phyloP scores from a whole-genome alignment of 1,284 basidiomycete genomes.

The Polyporus tsugae region DNA sequence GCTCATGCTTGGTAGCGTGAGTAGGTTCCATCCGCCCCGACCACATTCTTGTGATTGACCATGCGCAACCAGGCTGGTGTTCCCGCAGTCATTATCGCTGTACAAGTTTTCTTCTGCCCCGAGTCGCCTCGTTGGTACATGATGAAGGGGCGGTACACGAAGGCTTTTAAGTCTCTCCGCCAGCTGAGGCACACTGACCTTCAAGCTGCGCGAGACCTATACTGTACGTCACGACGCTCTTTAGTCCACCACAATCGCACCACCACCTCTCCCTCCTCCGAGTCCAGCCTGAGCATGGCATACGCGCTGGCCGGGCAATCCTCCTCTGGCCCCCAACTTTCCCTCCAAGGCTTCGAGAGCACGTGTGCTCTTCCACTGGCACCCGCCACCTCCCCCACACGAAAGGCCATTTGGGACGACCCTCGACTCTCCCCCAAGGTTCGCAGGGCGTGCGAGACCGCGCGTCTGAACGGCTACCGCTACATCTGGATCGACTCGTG shows the following conservation, averaged over 20 bases:
- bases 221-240: constrained; percentile 40
- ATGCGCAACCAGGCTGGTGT: constrained; percentile 57
- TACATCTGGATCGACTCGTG: constrained; percentile 1
- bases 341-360: background rate
- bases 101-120: constrained; percentile 63
- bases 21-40: constrained; percentile 20
- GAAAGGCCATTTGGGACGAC: background rate
- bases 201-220: constrained; percentile 81
- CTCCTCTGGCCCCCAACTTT: background rate
- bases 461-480: constrained; percentile 3
- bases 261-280: background rate
- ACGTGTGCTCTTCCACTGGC: no score
- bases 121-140: constrained; percentile 81
- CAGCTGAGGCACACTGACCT: constrained; percentile 72
- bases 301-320: no score
- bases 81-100: constrained; percentile 65
- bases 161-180: constrained; percentile 71
- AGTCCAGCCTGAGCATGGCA: no score
- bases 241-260: background rate
- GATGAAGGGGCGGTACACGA: constrained; percentile 67
- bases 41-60: background rate
- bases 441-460: background rate
- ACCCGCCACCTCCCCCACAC: no score
- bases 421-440: background rate
- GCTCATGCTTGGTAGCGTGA: constrained; percentile 66